phyloP scores from a whole-genome alignment of 75 land plant species.

The Picea sitchensis region DNA sequence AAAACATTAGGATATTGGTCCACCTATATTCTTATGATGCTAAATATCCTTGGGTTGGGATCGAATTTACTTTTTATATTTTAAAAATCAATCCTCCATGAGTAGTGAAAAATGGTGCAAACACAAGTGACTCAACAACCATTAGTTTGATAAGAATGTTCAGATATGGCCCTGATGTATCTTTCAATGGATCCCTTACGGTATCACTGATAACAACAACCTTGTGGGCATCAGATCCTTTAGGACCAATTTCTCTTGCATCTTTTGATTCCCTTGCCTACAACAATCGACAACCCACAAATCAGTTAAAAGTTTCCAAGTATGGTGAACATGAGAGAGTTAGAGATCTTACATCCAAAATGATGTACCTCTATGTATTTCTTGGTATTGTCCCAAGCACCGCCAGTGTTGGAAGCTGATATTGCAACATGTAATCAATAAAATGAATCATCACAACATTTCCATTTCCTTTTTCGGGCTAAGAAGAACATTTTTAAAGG shows the following conservation, averaged over 20 bases:
- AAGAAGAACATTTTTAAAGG: too few relatives aligned
- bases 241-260: conserved; percentile 54
- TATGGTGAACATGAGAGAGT: neutral
- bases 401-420: conserved; percentile 51
- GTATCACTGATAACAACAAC: conserved; percentile 47
- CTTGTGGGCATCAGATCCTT: conserved; percentile 42
- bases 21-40: too few relatives aligned
- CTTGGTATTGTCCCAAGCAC: conserved; percentile 55
- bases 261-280: conserved; percentile 45
- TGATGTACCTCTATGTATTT: conserved; percentile 42
- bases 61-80: neutral
- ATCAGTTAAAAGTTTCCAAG: neutral
- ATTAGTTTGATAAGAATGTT: conserved; percentile 46
- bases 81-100: conserved; percentile 22
- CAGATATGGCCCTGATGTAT: conserved; percentile 41
- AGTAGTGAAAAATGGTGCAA: conserved; percentile 42
- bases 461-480: too few relatives aligned
- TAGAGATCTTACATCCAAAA: neutral
- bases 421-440: conserved; percentile 30
- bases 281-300: neutral
- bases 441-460: neutral
- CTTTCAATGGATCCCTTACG: conserved; percentile 40
- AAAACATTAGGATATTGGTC: too few relatives aligned
- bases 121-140: conserved; percentile 69
- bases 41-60: too few relatives aligned